Evolutionary conservation across 176 grass and related monocot species (phyloP).

Genomic region (Oryza longistaminata): DNA sequence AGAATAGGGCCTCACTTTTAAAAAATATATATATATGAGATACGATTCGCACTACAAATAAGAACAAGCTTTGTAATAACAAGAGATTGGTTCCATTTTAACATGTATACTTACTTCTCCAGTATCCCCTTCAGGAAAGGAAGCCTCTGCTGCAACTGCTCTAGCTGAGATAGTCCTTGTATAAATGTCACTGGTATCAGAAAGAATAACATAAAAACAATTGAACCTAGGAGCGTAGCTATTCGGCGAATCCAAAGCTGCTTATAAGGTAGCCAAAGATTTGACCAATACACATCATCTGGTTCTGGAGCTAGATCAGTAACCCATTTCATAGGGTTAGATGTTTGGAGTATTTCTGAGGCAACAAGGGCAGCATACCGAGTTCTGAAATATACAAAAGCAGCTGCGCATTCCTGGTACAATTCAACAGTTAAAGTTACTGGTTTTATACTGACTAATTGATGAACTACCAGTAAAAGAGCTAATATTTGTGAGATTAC

Average conservation of each 20-base stretch:
- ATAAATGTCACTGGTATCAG: constrained; percentile 83
- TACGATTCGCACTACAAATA: background rate
- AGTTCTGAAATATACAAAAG: constrained; percentile 92
- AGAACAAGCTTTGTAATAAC: background rate
- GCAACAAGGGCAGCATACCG: constrained; percentile 86
- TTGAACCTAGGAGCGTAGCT: constrained; percentile 61
- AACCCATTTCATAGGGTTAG: constrained; percentile 88
- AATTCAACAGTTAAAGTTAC: constrained; percentile 23
- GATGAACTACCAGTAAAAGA: constrained; percentile 21
- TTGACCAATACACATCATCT: constrained; percentile 95
- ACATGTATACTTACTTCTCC: constrained; percentile 64
- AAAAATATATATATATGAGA: background rate
- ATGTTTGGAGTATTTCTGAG: constrained; percentile 81
- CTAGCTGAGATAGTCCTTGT: constrained; percentile 89
- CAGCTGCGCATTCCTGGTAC: constrained; percentile 74
- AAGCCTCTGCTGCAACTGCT: constrained; percentile 69
- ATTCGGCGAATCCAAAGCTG: constrained; percentile 90
- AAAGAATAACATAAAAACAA: constrained; percentile 90
- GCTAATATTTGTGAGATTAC: background rate
- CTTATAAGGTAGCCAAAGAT: constrained; percentile 82
- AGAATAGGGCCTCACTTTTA: too few relatives aligned
- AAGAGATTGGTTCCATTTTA: background rate
- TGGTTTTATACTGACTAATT: constrained; percentile 16
- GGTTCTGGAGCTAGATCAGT: constrained; percentile 85
- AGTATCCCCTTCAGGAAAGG: constrained; percentile 75